Conservation (phyloP, 352 stramenopile genomes). For the Globisporangium cederbergense region DNA sequence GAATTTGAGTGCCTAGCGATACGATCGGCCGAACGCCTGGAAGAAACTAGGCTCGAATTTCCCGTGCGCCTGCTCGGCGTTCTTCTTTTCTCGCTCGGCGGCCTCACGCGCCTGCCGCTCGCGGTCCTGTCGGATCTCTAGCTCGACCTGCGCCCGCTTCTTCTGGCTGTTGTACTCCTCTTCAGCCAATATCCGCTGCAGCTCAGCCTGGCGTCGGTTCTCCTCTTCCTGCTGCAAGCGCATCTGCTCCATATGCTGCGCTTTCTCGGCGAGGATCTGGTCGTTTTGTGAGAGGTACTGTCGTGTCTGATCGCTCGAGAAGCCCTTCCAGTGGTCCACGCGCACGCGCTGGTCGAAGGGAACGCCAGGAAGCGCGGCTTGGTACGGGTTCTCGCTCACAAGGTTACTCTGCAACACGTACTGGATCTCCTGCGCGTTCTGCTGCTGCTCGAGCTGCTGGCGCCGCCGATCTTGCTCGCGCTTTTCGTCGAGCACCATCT, state of each 20-base stretch:
- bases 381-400: constrained; percentile 65
- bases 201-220: constrained; percentile 27
- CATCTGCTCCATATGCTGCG: constrained; percentile 31
- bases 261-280: constrained; percentile 49
- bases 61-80: constrained; percentile 43
- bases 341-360: constrained; percentile 53
- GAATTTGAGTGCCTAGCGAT: constrained; percentile 38
- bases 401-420: constrained; percentile 55
- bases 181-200: constrained; percentile 41
- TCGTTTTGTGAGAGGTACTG: constrained; percentile 58
- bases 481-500: constrained; percentile 41
- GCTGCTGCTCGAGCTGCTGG: constrained; percentile 40
- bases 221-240: constrained; percentile 37
- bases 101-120: constrained; percentile 49
- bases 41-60: constrained; percentile 78
- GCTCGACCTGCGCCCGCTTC: constrained; percentile 42
- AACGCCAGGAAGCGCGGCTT: constrained; percentile 38
- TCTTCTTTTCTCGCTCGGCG: constrained; percentile 49
- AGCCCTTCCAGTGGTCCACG: constrained; percentile 79
- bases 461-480: constrained; percentile 32
- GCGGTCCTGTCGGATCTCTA: constrained; percentile 47
- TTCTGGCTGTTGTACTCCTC: constrained; percentile 54
- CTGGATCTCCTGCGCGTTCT: constrained; percentile 59
- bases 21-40: constrained; percentile 69
- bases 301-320: constrained; percentile 58